phyloP scores from a whole-genome alignment of 148 eudicot species.

The Persicaria tinctoria region DNA sequence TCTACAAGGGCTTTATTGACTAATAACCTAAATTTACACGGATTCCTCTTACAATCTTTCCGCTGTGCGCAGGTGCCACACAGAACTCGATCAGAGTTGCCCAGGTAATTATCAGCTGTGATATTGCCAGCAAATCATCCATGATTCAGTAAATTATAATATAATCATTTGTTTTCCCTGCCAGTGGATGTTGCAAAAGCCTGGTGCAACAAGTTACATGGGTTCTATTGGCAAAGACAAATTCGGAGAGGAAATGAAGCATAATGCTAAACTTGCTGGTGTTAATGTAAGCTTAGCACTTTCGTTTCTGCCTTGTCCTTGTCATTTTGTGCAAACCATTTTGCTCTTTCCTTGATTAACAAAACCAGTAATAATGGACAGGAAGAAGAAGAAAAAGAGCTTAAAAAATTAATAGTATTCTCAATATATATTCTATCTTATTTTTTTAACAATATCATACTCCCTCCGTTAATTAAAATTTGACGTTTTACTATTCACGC shows the following conservation, averaged over 20 bases:
- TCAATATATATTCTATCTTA: not conserved
- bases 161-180: conserved; percentile 12
- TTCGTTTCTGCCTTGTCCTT: too few relatives aligned
- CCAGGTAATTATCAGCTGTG: conserved; percentile 42
- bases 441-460: not conserved
- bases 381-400: too few relatives aligned
- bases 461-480: too few relatives aligned
- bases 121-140: not conserved
- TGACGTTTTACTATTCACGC: too few relatives aligned
- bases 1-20: not conserved
- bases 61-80: conserved; percentile 64
- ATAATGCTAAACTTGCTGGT: conserved; percentile 59
- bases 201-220: conserved; percentile 82
- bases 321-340: too few relatives aligned
- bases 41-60: conserved; percentile 4
- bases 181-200: conserved; percentile 96
- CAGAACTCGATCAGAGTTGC: conserved; percentile 96
- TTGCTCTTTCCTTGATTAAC: too few relatives aligned
- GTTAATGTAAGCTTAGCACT: conserved; percentile 46
- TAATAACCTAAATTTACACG: not conserved
- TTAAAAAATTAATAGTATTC: too few relatives aligned
- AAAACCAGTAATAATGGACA: too few relatives aligned
- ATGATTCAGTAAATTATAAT: not conserved
- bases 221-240: conserved; percentile 99
- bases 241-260: conserved; percentile 92